These are phyloP conservation scores for Cornus suecica DNA, from an alignment of 148 eudicot species.

Conservation along the genomic window DNA sequence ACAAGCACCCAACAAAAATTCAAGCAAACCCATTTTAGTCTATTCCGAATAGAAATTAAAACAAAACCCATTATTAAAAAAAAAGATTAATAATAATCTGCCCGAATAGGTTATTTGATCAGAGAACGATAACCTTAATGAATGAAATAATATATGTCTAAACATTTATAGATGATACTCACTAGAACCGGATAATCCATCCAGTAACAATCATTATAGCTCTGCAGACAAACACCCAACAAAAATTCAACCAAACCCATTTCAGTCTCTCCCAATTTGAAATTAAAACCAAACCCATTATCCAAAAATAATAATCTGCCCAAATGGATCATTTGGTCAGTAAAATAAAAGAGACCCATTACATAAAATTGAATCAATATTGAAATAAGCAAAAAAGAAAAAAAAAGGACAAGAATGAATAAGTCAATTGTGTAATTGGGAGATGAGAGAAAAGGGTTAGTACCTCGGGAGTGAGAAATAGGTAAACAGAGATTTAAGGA, in stretches of 20 bases:
- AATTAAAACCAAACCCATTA: background rate
- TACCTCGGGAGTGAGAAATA: constrained; percentile 8
- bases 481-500: background rate
- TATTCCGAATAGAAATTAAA: background rate
- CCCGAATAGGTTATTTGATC: background rate
- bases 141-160: background rate
- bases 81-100: background rate
- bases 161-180: background rate
- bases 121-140: no score
- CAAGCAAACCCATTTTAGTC: constrained; percentile 3
- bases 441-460: constrained; percentile 2
- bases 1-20: background rate
- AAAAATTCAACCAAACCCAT: background rate
- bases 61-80: background rate
- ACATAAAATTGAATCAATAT: background rate
- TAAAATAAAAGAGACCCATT: constrained; percentile 4
- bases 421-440: background rate
- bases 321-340: background rate
- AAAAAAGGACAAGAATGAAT: background rate
- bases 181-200: background rate
- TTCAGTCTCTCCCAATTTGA: constrained; percentile 1
- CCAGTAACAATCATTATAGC: background rate
- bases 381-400: background rate
- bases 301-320: background rate
- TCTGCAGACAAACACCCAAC: background rate